Percentiles rank a stretch among this genome's conserved stretches.
phyloP scores from a whole-genome alignment of 306 rosid genomes.

The Medicago lupulina region DNA sequence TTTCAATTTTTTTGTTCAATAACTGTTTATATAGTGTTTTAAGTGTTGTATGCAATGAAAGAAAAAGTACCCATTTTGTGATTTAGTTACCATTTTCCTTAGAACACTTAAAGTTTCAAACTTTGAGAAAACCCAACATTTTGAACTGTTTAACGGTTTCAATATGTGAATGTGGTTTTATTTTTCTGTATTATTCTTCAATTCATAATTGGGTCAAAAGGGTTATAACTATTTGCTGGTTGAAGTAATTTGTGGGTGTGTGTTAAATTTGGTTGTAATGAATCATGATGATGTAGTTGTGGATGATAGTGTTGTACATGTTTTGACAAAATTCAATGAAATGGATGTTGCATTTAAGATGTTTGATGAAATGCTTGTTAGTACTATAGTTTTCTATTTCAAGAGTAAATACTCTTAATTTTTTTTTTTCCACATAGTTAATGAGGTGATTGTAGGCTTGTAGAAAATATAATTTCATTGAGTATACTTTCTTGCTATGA shows the following conservation, averaged over 20 bases:
- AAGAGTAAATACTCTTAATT: constrained; percentile 37
- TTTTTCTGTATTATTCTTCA: neutral
- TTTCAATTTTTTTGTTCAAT: neutral
- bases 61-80: neutral
- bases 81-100: neutral
- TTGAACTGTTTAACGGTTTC: neutral
- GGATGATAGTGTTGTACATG: constrained; percentile 36
- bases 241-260: constrained; percentile 42
- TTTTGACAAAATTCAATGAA: constrained; percentile 38
- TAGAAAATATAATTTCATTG: constrained; percentile 43
- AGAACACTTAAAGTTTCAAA: constrained; percentile 13
- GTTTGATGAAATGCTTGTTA: constrained; percentile 58
- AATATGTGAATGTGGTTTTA: neutral
- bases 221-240: constrained; percentile 34
- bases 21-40: neutral
- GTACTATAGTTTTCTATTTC: constrained; percentile 37
- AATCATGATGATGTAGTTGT: constrained; percentile 26
- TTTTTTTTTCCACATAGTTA: constrained; percentile 35
- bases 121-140: constrained; percentile 19
- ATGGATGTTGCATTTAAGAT: constrained; percentile 44
- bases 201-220: constrained; percentile 38
- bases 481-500: constrained; percentile 17
- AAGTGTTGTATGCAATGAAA: too few relatives aligned
- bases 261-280: constrained; percentile 37
- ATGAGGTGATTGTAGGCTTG: constrained; percentile 34